phyloP scores from a whole-genome alignment of 352 stramenopile genomes.

The Globisporangium perplexum region DNA sequence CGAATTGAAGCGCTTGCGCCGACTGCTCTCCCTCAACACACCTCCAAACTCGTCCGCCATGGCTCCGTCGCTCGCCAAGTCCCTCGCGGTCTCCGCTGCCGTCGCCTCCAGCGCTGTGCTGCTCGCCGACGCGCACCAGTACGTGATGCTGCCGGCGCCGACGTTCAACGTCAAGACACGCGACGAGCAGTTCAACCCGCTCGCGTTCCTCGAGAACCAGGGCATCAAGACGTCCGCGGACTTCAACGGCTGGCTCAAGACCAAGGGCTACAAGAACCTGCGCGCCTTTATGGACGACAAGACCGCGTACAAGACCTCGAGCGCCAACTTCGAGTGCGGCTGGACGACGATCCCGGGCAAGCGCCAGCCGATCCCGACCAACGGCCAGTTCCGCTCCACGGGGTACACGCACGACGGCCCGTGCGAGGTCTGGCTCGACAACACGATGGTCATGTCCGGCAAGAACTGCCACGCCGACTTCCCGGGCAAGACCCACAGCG shows the following conservation, averaged over 20 bases:
- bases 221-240: constrained; percentile 33
- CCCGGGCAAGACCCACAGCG: constrained; percentile 24
- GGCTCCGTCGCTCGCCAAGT: constrained; percentile 11
- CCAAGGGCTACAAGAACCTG: constrained; percentile 8
- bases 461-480: constrained; percentile 29
- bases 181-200: constrained; percentile 28
- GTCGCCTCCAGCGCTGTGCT: constrained; percentile 17
- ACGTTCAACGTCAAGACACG: constrained; percentile 31
- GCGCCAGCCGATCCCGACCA: constrained; percentile 22
- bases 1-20: constrained; percentile 17
- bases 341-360: constrained; percentile 21
- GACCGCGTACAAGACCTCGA: constrained; percentile 3
- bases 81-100: constrained; percentile 15
- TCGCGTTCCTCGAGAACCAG: constrained; percentile 46
- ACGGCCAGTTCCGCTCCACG: constrained; percentile 24
- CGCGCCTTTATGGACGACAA: constrained; percentile 9
- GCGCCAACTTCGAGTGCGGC: constrained; percentile 28
- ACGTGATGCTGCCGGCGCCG: constrained; percentile 29
- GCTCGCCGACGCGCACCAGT: constrained; percentile 22
- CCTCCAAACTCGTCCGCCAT: neutral
- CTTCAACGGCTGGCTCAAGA: constrained; percentile 16
- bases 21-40: constrained; percentile 20
- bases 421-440: constrained; percentile 41
- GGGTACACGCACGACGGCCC: constrained; percentile 46
- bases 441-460: constrained; percentile 27